Conservation (phyloP, 805 yeast species). For the Metschnikowia koreensis region DNA sequence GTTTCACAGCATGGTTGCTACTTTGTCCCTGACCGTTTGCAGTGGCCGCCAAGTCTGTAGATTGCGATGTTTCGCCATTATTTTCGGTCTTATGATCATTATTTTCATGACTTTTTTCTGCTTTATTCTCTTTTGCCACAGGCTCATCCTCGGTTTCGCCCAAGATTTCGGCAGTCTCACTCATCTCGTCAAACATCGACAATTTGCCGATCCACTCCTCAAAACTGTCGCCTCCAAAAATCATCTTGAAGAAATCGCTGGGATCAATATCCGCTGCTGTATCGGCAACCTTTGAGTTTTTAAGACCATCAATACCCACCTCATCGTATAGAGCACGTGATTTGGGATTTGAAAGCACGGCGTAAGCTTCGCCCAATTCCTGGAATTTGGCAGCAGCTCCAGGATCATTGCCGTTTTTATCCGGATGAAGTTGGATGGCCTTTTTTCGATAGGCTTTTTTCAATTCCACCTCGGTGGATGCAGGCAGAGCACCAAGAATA, state of each 20-base stretch:
- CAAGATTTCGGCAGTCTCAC: slow-evolving; percentile 55
- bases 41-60: slow-evolving; percentile 25
- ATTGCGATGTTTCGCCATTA: slow-evolving; percentile 1
- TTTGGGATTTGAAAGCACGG: slow-evolving; percentile 71
- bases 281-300: slow-evolving; percentile 66
- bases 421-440: slow-evolving; percentile 51
- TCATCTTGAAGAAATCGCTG: slow-evolving; percentile 73
- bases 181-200: slow-evolving; percentile 71
- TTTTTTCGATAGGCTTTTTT: slow-evolving; percentile 72
- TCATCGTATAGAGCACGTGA: slow-evolving; percentile 76
- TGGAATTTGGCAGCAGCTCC: slow-evolving; percentile 86
- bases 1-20: neutral
- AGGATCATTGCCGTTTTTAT: slow-evolving; percentile 93
- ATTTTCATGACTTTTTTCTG: neutral
- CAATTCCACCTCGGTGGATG: slow-evolving; percentile 77
- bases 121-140: slow-evolving; percentile 16
- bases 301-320: slow-evolving; percentile 60
- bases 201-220: slow-evolving; percentile 85
- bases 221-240: slow-evolving; percentile 84
- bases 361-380: slow-evolving; percentile 63
- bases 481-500: slow-evolving; percentile 59
- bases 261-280: slow-evolving; percentile 78
- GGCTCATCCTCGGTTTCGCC: slow-evolving; percentile 35
- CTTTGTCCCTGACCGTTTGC: too few species aligned
- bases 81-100: neutral